Percentiles rank a stretch among this genome's conserved stretches.
Conservation (phyloP, 768 basidiomycete species). For the Lactarius deliciosus region DNA sequence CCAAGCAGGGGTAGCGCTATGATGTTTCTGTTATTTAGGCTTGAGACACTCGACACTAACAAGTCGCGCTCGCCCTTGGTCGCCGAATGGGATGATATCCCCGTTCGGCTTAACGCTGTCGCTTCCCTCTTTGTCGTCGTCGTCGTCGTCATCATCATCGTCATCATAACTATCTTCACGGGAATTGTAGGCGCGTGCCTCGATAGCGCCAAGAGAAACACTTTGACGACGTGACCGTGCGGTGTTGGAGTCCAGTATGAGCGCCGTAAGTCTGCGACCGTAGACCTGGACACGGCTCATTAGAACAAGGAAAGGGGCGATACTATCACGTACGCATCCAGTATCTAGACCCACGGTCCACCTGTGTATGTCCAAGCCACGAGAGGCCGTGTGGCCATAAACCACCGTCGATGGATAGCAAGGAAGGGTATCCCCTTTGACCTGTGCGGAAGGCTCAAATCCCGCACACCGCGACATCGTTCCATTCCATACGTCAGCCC, state of each 20-base stretch:
- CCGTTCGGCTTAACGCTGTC: slow-evolving; percentile 27
- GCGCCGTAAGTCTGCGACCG: slow-evolving; percentile 59
- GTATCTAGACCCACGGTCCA: slow-evolving; percentile 87
- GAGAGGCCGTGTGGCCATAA: slow-evolving; percentile 82
- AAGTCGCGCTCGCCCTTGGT: slow-evolving; percentile 48
- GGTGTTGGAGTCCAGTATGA: slow-evolving; percentile 49
- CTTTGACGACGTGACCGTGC: background rate
- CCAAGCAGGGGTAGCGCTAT: too few species aligned
- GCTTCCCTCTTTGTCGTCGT: slow-evolving; percentile 33
- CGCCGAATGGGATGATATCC: slow-evolving; percentile 53
- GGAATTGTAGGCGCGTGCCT: background rate
- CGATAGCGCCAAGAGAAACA: background rate
- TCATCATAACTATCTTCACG: background rate
- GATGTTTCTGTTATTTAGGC: background rate
- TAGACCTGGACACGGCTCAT: slow-evolving; percentile 46
- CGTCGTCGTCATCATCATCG: slow-evolving; percentile 31
- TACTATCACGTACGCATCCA: slow-evolving; percentile 64
- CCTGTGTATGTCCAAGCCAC: slow-evolving; percentile 77
- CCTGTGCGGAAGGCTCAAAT: slow-evolving; percentile 36
- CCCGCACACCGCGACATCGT: slow-evolving; percentile 61
- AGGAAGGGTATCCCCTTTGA: slow-evolving; percentile 41
- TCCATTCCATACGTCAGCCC: slow-evolving; percentile 73
- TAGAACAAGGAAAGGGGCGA: slow-evolving; percentile 6
- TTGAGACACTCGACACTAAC: slow-evolving; percentile 50
- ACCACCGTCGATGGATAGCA: slow-evolving; percentile 78